Evolutionary conservation across 805 yeast genomes (phyloP).

Genomic region (Suhomyces sp.): DNA sequence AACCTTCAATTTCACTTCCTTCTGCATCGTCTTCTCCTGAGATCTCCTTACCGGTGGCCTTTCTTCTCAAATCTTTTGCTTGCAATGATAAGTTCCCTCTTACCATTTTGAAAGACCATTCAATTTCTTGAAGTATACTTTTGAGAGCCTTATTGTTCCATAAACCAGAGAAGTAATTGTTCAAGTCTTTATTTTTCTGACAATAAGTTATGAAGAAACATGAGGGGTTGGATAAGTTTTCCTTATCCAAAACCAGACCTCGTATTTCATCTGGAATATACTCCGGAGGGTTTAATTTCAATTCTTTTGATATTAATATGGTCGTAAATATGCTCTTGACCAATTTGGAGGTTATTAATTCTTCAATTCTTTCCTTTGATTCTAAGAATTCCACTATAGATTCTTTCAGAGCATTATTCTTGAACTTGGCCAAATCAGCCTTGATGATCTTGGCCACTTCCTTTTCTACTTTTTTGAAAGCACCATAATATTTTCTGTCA

Average conservation of each 20-base stretch:
- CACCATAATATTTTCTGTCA: constrained; percentile 49
- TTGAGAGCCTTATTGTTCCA: constrained; percentile 47
- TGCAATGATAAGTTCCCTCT: constrained; percentile 45
- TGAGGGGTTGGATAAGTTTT: constrained; percentile 42
- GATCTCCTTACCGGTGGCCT: constrained; percentile 18
- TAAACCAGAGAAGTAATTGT: constrained; percentile 47
- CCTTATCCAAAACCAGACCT: constrained; percentile 26
- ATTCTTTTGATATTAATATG: constrained; percentile 30
- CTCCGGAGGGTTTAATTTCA: constrained; percentile 31
- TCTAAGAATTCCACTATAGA: constrained; percentile 22
- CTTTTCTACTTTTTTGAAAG: constrained; percentile 41
- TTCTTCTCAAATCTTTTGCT: constrained; percentile 30
- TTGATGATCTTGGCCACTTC: constrained; percentile 28
- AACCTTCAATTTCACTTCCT: constrained; percentile 15
- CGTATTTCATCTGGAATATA: constrained; percentile 32
- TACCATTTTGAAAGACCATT: constrained; percentile 47
- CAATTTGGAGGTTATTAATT: constrained; percentile 33
- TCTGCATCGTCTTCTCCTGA: constrained; percentile 11
- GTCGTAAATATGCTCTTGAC: constrained; percentile 27
- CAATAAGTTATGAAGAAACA: constrained; percentile 44
- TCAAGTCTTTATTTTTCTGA: constrained; percentile 38
- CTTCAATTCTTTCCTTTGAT: constrained; percentile 17
- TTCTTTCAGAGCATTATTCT: constrained; percentile 10
- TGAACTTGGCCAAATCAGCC: constrained; percentile 14
- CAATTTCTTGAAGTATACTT: constrained; percentile 33